These are phyloP conservation scores for Avena sativa DNA, from an alignment of 176 grass and related monocot genomes.

Conservation along the genomic window DNA sequence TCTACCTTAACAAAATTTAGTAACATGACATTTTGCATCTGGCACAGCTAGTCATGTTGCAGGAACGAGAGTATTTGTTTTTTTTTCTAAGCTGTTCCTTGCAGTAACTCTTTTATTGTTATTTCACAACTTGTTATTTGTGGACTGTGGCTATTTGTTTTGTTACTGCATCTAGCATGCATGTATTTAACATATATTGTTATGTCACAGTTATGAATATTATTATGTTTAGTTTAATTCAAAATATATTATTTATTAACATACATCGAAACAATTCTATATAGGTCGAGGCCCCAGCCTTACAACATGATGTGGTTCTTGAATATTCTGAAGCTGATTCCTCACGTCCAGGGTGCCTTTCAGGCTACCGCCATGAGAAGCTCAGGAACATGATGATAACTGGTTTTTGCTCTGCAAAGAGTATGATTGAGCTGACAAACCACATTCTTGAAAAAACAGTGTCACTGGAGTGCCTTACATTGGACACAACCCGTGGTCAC, in stretches of 20 bases:
- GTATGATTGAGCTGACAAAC: neutral
- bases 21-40: neutral
- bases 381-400: neutral
- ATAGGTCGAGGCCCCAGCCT: neutral
- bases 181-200: neutral
- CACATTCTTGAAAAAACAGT: neutral
- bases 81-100: neutral
- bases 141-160: neutral
- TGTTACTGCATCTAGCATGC: neutral
- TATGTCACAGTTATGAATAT: neutral
- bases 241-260: neutral
- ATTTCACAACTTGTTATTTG: neutral
- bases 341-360: neutral
- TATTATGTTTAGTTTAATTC: neutral
- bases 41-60: neutral
- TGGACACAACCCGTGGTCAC: slow-evolving; percentile 18
- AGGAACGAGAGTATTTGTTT: neutral
- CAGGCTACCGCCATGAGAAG: neutral
- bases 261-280: neutral
- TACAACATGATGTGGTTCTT: slow-evolving; percentile 3
- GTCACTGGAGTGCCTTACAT: slow-evolving; percentile 5
- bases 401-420: neutral
- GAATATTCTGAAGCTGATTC: neutral
- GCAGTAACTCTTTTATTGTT: neutral
- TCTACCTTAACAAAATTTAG: neutral